Evolutionary conservation across 257 asterid genomes (phyloP), one percentile per base, ranked within the genome.

Genomic region (Eucommia ulmoides): DNA sequence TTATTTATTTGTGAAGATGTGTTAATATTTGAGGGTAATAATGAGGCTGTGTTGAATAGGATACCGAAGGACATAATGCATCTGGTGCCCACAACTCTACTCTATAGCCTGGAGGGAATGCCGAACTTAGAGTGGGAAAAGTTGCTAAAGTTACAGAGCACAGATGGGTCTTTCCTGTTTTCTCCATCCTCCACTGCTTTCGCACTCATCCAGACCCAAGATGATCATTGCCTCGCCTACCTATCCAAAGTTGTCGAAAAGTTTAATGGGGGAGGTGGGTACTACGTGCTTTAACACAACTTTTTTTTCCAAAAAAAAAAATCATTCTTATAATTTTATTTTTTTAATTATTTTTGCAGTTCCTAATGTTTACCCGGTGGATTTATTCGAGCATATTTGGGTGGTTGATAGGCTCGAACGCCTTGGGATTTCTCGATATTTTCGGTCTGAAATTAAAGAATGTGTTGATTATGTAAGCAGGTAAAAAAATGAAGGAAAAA

Each of bases 291-390:
- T n/a, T n/a, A n/a, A n/a, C n/a, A n/a, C n/a, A n/a, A n/a, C 1
- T 53, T 8, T 7, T 33, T 19, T 20, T 16, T 14, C 35, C 19
- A 1, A 19, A 18, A 29, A 15, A 0, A 45, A 20, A 23, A 26
- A 12, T 6, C 12, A 5, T 0, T 12, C 46, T 22, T 3, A 14
- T 1, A 0, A 6, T 29, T 0, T 15, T 0, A 19, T 33, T 0
- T 50, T 8, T 3, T 17, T 20, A 2, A 5, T 50, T 15, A 12
- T 0, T 16, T 11, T 9, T 26, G 4, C 60, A 89, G 96, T 77
- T 53, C 98, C 98, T 0, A 83, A 75, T 56, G 94, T 83, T 20
- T 91, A 86, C 20, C 98, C 98, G 0, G 98, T 91, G 74, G 98
- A 91, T 71, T 53, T 91, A 66, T 91, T 86, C 63, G 96, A 87